phyloP scores from a whole-genome alignment of 371 early-diverging fungal genomes.

The Lichtheimia ramosa region DNA sequence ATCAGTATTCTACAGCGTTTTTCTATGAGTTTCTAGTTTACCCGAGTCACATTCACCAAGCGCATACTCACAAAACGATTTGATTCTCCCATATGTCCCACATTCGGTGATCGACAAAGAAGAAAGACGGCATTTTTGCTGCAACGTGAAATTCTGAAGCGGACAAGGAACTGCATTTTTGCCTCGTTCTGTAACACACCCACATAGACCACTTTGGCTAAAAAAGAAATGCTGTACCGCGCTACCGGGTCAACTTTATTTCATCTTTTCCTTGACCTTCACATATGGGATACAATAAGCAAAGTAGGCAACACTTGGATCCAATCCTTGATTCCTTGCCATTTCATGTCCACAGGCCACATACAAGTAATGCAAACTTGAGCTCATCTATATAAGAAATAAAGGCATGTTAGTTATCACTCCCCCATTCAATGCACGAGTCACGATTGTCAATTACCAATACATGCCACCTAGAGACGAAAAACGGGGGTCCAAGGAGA shows the following conservation, averaged over 20 bases:
- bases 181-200: not conserved
- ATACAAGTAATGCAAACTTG: constrained; percentile 40
- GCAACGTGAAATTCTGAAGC: too few relatives aligned
- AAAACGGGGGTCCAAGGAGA: not conserved
- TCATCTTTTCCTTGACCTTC: constrained; percentile 8
- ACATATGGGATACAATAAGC: constrained; percentile 28
- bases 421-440: not conserved
- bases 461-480: constrained; percentile 38
- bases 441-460: constrained; percentile 20
- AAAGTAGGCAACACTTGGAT: constrained; percentile 21
- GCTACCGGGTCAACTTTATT: constrained; percentile 8
- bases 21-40: too few relatives aligned
- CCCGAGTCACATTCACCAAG: too few relatives aligned
- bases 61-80: too few relatives aligned
- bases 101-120: too few relatives aligned
- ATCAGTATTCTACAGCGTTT: too few relatives aligned
- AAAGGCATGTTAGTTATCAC: not conserved
- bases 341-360: constrained; percentile 33
- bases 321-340: constrained; percentile 6
- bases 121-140: too few relatives aligned
- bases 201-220: not conserved
- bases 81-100: too few relatives aligned
- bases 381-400: constrained; percentile 29
- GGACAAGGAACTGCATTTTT: too few relatives aligned
- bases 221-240: constrained; percentile 11